Percentiles rank a stretch among this genome's conserved stretches.
phyloP scores from a whole-genome alignment of 352 stramenopile species.

The Phytopythium ostracodes region DNA sequence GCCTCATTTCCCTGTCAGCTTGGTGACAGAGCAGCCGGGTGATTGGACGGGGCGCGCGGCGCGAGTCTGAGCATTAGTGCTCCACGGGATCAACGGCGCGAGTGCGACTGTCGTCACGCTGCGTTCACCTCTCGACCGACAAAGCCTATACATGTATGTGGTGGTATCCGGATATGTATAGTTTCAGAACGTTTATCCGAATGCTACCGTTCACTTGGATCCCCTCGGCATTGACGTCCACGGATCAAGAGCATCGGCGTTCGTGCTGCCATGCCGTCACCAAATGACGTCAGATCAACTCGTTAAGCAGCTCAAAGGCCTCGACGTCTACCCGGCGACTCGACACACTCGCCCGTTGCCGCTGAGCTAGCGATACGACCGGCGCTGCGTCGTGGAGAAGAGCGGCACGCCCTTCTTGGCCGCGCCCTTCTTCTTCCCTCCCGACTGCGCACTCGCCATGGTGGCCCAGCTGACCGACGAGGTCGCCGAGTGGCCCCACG shows the following conservation, averaged over 20 bases:
- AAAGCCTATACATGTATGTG: background rate
- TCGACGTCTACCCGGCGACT: background rate
- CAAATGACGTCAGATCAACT: background rate
- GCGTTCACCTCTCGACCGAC: background rate
- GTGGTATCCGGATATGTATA: background rate
- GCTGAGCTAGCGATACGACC: slow-evolving; percentile 56
- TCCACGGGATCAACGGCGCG: no score
- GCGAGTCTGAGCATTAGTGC: slow-evolving; percentile 3
- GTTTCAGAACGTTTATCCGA: background rate
- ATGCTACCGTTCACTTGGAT: background rate
- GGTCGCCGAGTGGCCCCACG: slow-evolving; percentile 34
- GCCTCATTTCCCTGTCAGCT: background rate
- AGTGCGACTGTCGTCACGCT: background rate
- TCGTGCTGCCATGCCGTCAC: background rate
- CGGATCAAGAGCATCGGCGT: no score
- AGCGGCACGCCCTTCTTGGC: slow-evolving; percentile 70
- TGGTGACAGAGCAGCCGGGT: no score
- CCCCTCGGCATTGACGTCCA: no score
- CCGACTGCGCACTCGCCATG: slow-evolving; percentile 13
- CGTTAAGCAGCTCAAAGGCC: background rate
- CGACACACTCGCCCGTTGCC: background rate
- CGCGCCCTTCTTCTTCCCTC: slow-evolving; percentile 53
- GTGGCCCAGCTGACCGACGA: slow-evolving; percentile 26
- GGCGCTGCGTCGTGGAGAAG: slow-evolving; percentile 69
- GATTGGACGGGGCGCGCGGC: background rate